Evolutionary conservation across 768 basidiomycete species (phyloP).

Genomic region (Mrakia gelida): DNA sequence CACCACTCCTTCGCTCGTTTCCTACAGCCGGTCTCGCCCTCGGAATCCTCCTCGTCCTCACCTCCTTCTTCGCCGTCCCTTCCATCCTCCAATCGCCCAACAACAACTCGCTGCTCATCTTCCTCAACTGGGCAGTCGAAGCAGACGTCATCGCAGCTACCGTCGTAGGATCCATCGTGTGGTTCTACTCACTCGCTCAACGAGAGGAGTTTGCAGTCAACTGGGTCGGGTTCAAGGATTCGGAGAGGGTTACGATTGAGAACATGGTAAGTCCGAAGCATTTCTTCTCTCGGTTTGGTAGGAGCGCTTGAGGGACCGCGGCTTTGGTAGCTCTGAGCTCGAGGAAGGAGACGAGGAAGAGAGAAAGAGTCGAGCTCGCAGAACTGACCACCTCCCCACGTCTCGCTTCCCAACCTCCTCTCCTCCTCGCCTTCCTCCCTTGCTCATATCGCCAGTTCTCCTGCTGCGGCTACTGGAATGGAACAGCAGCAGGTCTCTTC

Average conservation of each 20-base stretch:
- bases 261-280: constrained; percentile 57
- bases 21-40: constrained; percentile 62
- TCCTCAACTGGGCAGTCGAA: constrained; percentile 72
- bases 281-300: not conserved
- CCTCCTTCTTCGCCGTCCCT: constrained; percentile 65
- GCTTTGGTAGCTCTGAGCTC: not conserved
- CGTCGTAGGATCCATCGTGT: constrained; percentile 66
- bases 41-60: constrained; percentile 62
- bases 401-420: too few relatives aligned
- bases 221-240: constrained; percentile 49
- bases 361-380: not conserved
- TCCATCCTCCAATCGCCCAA: constrained; percentile 68
- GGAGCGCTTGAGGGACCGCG: too few relatives aligned
- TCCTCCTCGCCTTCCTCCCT: not conserved
- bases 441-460: constrained; percentile 51
- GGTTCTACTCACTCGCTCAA: constrained; percentile 75
- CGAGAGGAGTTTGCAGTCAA: constrained; percentile 60
- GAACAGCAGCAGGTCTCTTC: constrained; percentile 54
- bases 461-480: constrained; percentile 77
- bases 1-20: not conserved
- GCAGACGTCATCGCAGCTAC: constrained; percentile 59
- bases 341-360: not conserved
- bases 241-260: constrained; percentile 60
- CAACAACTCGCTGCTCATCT: constrained; percentile 63
- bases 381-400: too few relatives aligned